A percentile compares a stretch with the other conserved stretches of the same genome.
phyloP scores from a whole-genome alignment of 192 early-diverging fungal genomes.

The Backusella psychrophila region DNA sequence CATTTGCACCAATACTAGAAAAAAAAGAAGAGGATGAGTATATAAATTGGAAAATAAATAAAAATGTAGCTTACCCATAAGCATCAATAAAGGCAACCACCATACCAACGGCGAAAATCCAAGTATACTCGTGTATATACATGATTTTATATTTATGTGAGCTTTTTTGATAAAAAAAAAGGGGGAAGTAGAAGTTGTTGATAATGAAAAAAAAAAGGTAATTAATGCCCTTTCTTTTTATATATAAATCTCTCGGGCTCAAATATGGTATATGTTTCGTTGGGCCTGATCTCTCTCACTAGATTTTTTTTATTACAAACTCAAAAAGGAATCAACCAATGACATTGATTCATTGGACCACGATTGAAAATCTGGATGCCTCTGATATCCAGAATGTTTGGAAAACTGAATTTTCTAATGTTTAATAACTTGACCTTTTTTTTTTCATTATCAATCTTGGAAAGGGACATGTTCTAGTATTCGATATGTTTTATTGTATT shows the following conservation, averaged over 20 bases:
- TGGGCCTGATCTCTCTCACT: background rate
- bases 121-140: slow-evolving; percentile 48
- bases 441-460: background rate
- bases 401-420: background rate
- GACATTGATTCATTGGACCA: background rate
- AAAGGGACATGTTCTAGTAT: background rate
- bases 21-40: too few relatives aligned
- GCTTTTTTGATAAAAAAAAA: background rate
- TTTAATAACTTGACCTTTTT: background rate
- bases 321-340: background rate
- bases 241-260: background rate
- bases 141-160: background rate
- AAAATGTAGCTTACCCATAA: slow-evolving; percentile 27
- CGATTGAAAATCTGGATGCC: background rate
- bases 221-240: background rate
- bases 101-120: slow-evolving; percentile 65
- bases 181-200: background rate
- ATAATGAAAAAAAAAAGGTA: background rate
- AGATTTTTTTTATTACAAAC: background rate
- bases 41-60: too few relatives aligned
- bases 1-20: slow-evolving; percentile 76
- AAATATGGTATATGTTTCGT: background rate
- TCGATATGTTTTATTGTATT: too few relatives aligned
- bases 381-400: background rate
- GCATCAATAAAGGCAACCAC: slow-evolving; percentile 69